A percentile compares a stretch with the other conserved stretches of the same genome.
Evolutionary conservation across 352 stramenopile genomes (phyloP).

Genomic region (Phytophthora gonapodyides): DNA sequence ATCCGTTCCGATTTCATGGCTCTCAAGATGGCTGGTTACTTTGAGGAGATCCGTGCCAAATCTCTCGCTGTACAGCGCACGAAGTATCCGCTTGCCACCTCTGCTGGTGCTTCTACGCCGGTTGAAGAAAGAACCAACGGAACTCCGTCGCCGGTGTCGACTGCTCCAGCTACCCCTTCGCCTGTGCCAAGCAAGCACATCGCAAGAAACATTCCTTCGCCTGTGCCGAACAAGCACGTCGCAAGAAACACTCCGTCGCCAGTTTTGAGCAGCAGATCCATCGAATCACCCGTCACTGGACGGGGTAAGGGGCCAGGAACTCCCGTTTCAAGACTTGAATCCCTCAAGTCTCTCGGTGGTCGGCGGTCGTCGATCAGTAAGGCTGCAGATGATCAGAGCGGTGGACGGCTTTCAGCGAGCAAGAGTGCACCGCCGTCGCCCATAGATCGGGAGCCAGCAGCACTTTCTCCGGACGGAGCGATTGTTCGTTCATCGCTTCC

Average conservation of each 20-base stretch:
- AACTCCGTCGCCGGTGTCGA: conserved; percentile 30
- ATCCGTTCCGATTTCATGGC: conserved; percentile 87
- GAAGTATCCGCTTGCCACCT: conserved; percentile 59
- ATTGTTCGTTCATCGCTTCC: conserved; percentile 39
- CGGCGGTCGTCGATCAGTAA: conserved; percentile 30
- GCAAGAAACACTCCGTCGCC: conserved; percentile 39
- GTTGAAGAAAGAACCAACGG: conserved; percentile 24
- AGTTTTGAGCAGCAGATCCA: conserved; percentile 32
- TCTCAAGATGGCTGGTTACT: conserved; percentile 85
- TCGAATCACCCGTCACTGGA: conserved; percentile 33
- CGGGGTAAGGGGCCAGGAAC: conserved; percentile 30
- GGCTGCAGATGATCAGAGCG: conserved; percentile 24
- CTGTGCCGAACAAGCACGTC: conserved; percentile 34
- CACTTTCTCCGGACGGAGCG: conserved; percentile 37
- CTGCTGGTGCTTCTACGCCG: conserved; percentile 29
- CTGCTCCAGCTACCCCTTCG: conserved; percentile 32
- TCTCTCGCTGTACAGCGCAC: conserved; percentile 77
- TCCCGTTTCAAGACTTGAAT: conserved; percentile 32
- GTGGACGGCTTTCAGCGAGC: conserved; percentile 35
- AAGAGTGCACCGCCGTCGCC: conserved; percentile 63
- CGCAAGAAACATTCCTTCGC: conserved; percentile 28
- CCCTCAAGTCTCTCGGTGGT: conserved; percentile 36
- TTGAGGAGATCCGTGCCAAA: conserved; percentile 87
- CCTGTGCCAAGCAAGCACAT: conserved; percentile 33
- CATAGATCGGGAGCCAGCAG: conserved; percentile 41